Evolutionary conservation across 1,284 basidiomycete species (phyloP), one percentile per base, ranked within the genome.

Genomic region (Takashimella tepidaria): DNA sequence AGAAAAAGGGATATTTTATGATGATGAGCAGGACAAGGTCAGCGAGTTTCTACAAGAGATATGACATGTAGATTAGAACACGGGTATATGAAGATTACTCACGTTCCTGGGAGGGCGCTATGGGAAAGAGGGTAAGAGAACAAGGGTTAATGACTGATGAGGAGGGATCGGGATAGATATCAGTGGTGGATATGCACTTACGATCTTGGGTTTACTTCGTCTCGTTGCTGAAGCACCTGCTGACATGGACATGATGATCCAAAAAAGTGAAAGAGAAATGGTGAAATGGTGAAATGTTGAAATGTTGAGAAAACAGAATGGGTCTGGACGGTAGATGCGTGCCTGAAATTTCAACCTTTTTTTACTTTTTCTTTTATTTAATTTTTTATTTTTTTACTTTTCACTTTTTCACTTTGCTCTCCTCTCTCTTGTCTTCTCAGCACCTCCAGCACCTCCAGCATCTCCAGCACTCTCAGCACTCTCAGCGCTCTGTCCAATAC

Each of bases 21-120:
- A 27, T n/a, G n/a, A n/a, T n/a, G 25, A 8, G 12, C 45, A 25
- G 22, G 42, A 16, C 47, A 23, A 11, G 3, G 42, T 49, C 47
- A 45, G 44, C 21, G 21, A n/a, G 24, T 6, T 5, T n/a, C 26
- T 13, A 20, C 45, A n/a, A n/a, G 21, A 22, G 27, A 47, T 2
- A 1, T 52, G 13, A 3, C 41, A 13, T 41, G 25, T n/a, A 21
- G 20, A 2, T 8, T 10, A n/a, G 42, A 43, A 20, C 16, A 8
- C n/a, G 13, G 16, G 12, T 43, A 21, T 8, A 43, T 8, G 16
- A 20, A n/a, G 41, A 23, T 37, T 19, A 56, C 60, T 47, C 41
- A 72, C 72, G 58, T 66, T 69, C 54, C 62, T 67, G 4, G 73
- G 73, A 23, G 73, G 69, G 41, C 72, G 57, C 72, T 74, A 59